A percentile compares a stretch with the other conserved stretches of the same genome.
Conservation (phyloP, 129 eudicot species). For the Helianthus annuus region HanXRQr2.0-SUNRISE NC_035433.2:3791137-3791636, state of each 20-base stretch:
- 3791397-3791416: neutral
- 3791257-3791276: no score
- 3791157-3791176: no score
- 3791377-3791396: neutral
- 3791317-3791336: slow-evolving; percentile 28
- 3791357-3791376: slow-evolving; percentile 27
- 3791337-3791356: slow-evolving; percentile 26
- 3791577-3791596: no score
- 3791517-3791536: slow-evolving; percentile 15
- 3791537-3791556: slow-evolving; percentile 6
- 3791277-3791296: no score
- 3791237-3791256: no score
- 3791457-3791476: slow-evolving; percentile 32
- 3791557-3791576: neutral
- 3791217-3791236: no score
- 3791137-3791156: no score
- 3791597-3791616: no score
- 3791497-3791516: slow-evolving; percentile 18
- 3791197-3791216: no score
- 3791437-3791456: slow-evolving; percentile 20
- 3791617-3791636: no score
- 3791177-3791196: no score
- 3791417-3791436: neutral
- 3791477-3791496: slow-evolving; percentile 39
- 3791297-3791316: neutral